Conservation (phyloP, 2,329 filamentous ascomycete species). For the Fusarium avenaceum region DNA sequence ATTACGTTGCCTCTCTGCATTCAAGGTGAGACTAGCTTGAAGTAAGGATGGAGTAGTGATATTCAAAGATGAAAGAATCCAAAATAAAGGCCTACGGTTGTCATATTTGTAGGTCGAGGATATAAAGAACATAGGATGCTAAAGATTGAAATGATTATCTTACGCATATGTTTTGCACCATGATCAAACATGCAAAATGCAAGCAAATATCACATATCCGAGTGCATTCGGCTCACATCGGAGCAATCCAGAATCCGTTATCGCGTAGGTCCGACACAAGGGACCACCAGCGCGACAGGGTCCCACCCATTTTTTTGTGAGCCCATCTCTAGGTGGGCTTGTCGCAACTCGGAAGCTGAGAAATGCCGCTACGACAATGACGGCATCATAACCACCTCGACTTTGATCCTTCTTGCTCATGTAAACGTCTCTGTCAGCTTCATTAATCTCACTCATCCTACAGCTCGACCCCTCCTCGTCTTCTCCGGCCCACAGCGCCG, state of each 20-base stretch:
- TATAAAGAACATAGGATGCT: neutral
- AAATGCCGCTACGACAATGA: constrained; percentile 54
- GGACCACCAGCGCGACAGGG: constrained; percentile 29
- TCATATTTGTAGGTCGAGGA: neutral
- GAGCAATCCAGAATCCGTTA: constrained; percentile 32
- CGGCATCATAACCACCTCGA: constrained; percentile 50
- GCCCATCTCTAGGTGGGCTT: constrained; percentile 16
- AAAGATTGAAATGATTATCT: neutral
- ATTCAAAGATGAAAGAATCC: no score
- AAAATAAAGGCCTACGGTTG: no score
- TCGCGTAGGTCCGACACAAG: constrained; percentile 40
- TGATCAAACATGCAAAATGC: neutral
- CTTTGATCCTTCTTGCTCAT: constrained; percentile 39
- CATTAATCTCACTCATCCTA: constrained; percentile 13
- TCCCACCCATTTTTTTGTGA: constrained; percentile 46
- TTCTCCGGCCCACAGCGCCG: constrained; percentile 32
- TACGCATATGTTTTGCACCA: neutral
- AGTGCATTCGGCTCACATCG: constrained; percentile 34
- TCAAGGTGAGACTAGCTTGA: no score
- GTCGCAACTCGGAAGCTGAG: constrained; percentile 49
- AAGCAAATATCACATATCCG: constrained; percentile 12
- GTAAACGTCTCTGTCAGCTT: constrained; percentile 29
- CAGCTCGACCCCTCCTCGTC: constrained; percentile 11
- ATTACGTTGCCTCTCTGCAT: no score
- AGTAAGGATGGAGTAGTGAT: no score